Evolutionary conservation across 2,329 filamentous ascomycete species (phyloP), one percentile per base, ranked within the genome.

Genomic region (Trichoderma sp.): DNA sequence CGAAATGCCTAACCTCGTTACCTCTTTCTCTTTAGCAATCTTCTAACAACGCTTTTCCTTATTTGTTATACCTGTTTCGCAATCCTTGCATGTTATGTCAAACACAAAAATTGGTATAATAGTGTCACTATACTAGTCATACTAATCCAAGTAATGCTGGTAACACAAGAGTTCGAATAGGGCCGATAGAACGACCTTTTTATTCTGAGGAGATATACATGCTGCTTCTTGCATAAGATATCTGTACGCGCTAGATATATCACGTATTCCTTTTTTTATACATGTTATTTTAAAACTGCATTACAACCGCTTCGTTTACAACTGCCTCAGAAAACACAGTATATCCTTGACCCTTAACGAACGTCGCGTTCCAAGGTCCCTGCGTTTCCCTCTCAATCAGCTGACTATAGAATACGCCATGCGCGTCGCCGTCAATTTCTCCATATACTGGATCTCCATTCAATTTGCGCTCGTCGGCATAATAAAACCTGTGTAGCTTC

Each of bases 401-500:
- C 13, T 52, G 27, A 2, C n/a, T 62, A 19, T 52, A 52, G 6
- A 81, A 75, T 5, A 80, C 74, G 1, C 71, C 82, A 74, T 83
- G 81, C 0, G 82, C 81, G n/a, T 79, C 73, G 1, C 82, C 83
- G 61, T 78, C 75, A 56, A 84, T 76, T 0, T 65, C 69, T 0
- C 58, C 67, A 14, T 73, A 77, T 11, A 71, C 74, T 1, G 75
- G 58, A 33, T 47, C 43, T 52, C 59, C 59, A 10, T 62, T 29
- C 31, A 16, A 5, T 24, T 52, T 62, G 27, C 84, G 76, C 73
- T 87, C 82, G 68, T 87, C 84, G 1, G 79, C 82, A 67, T 83
- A 87, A 73, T 86, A 85, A 74, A 86, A 87, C 66, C 74, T 72
- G 72, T 81, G 81, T 5, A 70, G 8, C 3, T n/a, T 31, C 19